Evolutionary conservation across 495 filamentous ascomycete genomes (phyloP).

Genomic region (Pyrenula massariospora): DNA sequence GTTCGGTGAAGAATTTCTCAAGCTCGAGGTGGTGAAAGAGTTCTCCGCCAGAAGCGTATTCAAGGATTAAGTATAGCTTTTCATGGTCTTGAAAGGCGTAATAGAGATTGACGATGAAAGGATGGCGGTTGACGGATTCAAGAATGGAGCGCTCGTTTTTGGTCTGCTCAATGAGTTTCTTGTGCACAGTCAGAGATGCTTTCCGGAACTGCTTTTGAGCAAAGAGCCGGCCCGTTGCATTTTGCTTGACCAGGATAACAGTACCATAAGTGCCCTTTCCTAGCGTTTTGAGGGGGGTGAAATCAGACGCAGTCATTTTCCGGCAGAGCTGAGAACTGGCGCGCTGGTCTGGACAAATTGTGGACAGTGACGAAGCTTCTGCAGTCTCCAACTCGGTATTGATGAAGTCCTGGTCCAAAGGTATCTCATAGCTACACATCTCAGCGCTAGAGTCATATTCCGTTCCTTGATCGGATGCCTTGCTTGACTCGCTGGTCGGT

Average conservation of each 20-base stretch:
- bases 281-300: slow-evolving; percentile 84
- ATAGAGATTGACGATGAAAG: slow-evolving; percentile 93
- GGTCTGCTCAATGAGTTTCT: slow-evolving; percentile 88
- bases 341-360: slow-evolving; percentile 7
- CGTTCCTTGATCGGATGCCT: slow-evolving; percentile 42
- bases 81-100: slow-evolving; percentile 98
- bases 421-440: slow-evolving; percentile 76
- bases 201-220: slow-evolving; percentile 99
- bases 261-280: slow-evolving; percentile 95
- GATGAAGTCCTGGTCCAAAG: slow-evolving; percentile 77
- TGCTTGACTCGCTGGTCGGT: slow-evolving; percentile 40
- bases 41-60: slow-evolving; percentile 96
- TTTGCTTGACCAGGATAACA: slow-evolving; percentile 83
- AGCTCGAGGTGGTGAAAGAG: slow-evolving; percentile 81
- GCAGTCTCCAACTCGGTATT: slow-evolving; percentile 50
- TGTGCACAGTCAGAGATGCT: slow-evolving; percentile 82
- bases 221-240: slow-evolving; percentile 73
- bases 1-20: slow-evolving; percentile 85
- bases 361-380: slow-evolving; percentile 10
- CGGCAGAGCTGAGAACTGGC: slow-evolving; percentile 32
- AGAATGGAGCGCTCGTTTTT: slow-evolving; percentile 91
- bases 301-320: slow-evolving; percentile 88
- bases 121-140: slow-evolving; percentile 89
- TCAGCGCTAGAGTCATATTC: slow-evolving; percentile 35
- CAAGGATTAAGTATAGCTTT: slow-evolving; percentile 93